Base-by-base conservation (phyloP, 2,329 filamentous ascomycete species). In the Hypoxylon sp. region DNA sequence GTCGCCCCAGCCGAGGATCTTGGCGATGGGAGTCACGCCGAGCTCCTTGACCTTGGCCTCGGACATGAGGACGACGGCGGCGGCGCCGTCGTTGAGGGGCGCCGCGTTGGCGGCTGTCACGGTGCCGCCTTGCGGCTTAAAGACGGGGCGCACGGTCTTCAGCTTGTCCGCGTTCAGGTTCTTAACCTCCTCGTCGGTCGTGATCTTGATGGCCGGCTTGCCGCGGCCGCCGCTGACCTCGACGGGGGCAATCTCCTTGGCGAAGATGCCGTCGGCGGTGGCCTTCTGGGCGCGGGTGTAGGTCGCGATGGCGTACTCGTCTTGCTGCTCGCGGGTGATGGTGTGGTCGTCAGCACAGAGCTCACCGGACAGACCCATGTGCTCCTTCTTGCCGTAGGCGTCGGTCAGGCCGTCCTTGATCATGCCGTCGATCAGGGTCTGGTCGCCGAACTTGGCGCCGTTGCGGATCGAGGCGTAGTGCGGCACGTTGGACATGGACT, bases 401-500 rank as follows among this genome's bases (percentile, higher is more conserved):
- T 99, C 96, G 58, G 92, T 97, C 74, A 99, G 87, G 73, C 96
- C 96, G 79, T 99, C 96, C 86, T 94, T 94, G 77, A 98, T 88
- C 73, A 99, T 90, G 74, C 94, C 95, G 78, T 99, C 96, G 59
- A 98, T 87, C 73, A 99, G 86, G 59, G 86, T 90, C 84, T 95
- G 92, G 84, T 98, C 90, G 76, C 96, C 96, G 82, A 97, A 99
- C 85, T 98, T 98, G 81, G 92, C 90, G 74, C 96, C 96, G 73
- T 83, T 91, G 81, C 96, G 92, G 75, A 97, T 44, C 8, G 86
- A 81, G 86, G 92, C 72, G 86, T 99, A 99, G 86, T 99, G 94
- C 57, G 96, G 96, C 60, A 92, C 87, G 85, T 98, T 98, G 79
- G 94, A 97, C 96, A 99, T 99, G 86, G 94, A 97, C 86, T 99